phyloP scores from a whole-genome alignment of 495 filamentous ascomycete species.

The Clohesyomyces aquaticus region DNA sequence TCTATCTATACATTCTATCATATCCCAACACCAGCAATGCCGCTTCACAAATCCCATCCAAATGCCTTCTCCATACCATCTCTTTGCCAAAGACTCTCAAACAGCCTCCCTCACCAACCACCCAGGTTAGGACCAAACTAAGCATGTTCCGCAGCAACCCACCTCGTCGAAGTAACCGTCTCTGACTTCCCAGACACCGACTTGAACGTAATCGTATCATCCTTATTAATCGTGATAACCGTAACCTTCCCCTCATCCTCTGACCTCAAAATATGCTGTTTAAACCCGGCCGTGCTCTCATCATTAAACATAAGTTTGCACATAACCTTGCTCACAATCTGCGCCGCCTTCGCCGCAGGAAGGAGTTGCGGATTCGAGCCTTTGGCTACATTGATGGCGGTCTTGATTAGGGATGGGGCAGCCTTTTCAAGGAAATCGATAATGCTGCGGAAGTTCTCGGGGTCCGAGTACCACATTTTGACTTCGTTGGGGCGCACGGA shows the following conservation, averaged over 20 bases:
- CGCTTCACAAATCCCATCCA: too few species aligned
- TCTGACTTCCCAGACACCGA: not conserved
- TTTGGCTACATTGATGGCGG: not conserved
- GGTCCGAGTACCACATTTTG: slow-evolving; percentile 14
- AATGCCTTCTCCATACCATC: too few species aligned
- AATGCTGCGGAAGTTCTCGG: slow-evolving; percentile 6
- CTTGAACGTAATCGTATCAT: slow-evolving; percentile 10
- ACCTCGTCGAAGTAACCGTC: slow-evolving; percentile 1
- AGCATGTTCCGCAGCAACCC: slow-evolving; percentile 4
- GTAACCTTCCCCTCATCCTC: slow-evolving; percentile 3
- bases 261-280: slow-evolving; percentile 12
- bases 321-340: not conserved
- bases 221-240: slow-evolving; percentile 2
- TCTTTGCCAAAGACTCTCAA: too few species aligned
- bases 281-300: slow-evolving; percentile 4
- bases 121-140: too few species aligned
- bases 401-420: slow-evolving; percentile 6
- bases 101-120: too few species aligned
- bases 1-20: too few species aligned
- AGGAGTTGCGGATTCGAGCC: not conserved
- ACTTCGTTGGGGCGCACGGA: not conserved
- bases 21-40: too few species aligned
- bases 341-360: not conserved
- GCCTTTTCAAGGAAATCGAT: slow-evolving; percentile 6
- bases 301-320: slow-evolving; percentile 14